Conservation (phyloP, 140 eudicot genomes). For the Erigeron philadelphicus region DNA sequence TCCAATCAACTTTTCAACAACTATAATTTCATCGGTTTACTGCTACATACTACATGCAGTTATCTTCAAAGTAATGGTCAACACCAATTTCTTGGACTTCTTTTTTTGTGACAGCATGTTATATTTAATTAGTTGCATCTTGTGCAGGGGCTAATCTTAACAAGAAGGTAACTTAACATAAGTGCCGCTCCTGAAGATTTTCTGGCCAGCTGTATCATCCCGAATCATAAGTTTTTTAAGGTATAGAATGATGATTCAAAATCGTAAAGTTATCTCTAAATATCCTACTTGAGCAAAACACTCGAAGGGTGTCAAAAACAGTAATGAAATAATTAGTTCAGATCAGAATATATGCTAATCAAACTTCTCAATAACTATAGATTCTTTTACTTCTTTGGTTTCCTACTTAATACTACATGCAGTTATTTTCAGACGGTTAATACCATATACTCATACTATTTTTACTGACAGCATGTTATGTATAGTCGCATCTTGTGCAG, state of each 20-base stretch:
- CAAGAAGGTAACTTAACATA: too few relatives aligned
- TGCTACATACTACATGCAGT: too few relatives aligned
- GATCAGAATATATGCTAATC: not conserved
- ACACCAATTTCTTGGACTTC: too few relatives aligned
- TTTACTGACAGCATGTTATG: not conserved
- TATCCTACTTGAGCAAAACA: not conserved
- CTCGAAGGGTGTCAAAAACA: not conserved
- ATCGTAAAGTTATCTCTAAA: not conserved
- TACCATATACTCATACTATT: not conserved
- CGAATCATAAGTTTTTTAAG: not conserved
- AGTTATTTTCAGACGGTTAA: not conserved
- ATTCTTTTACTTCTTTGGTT: too few relatives aligned
- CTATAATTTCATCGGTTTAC: too few relatives aligned
- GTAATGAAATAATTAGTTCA: not conserved
- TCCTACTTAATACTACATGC: not conserved
- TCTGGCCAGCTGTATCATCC: too few relatives aligned
- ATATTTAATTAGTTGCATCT: not conserved
- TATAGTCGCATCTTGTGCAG: slow-evolving; percentile 4
- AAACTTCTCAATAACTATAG: not conserved
- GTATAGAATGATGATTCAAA: not conserved
- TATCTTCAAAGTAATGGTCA: too few relatives aligned
- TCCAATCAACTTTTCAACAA: too few relatives aligned
- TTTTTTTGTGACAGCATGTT: too few relatives aligned
- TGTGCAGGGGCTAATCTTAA: too few relatives aligned
- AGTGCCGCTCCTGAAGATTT: too few relatives aligned